Conservation (phyloP, 2,329 filamentous ascomycete species). For the Trichoderma gracile region DNA sequence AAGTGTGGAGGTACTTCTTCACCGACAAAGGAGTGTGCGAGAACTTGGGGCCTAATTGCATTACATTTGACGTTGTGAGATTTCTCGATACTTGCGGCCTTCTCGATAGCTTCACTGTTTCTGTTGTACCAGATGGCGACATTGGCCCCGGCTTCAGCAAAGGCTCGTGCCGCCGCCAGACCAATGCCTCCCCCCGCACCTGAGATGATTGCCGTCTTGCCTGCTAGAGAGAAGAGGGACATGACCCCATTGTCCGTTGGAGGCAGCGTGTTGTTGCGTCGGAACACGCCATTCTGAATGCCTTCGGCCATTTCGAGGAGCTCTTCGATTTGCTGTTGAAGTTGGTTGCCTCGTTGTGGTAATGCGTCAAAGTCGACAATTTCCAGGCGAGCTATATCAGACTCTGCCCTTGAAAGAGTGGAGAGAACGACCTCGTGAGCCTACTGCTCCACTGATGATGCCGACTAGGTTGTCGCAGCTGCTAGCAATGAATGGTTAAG, state of each 20-base stretch:
- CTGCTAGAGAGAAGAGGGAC: conserved; percentile 4
- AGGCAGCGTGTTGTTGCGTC: neutral
- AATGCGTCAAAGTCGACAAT: too few species aligned
- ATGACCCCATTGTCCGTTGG: conserved; percentile 10
- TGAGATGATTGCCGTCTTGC: conserved; percentile 9
- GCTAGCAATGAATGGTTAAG: neutral
- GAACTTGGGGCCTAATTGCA: neutral
- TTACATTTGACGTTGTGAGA: conserved; percentile 9
- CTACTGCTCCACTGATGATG: too few species aligned
- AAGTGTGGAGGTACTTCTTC: neutral
- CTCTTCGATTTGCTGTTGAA: neutral
- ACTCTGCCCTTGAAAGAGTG: neutral
- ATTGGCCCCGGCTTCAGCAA: conserved; percentile 11
- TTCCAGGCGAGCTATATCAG: neutral
- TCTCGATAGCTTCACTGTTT: conserved; percentile 1
- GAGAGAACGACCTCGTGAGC: too few species aligned
- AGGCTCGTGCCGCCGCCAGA: conserved; percentile 1
- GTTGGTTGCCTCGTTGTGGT: too few species aligned
- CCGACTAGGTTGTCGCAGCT: neutral
- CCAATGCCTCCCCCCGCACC: conserved; percentile 17
- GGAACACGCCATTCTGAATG: conserved; percentile 11
- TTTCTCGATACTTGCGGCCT: neutral
- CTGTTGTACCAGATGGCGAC: conserved; percentile 12
- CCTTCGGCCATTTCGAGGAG: neutral
- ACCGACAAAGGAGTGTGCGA: neutral